Evolutionary conservation across 2,329 filamentous ascomycete genomes (phyloP).

Genomic region (Amauroascus niger): DNA sequence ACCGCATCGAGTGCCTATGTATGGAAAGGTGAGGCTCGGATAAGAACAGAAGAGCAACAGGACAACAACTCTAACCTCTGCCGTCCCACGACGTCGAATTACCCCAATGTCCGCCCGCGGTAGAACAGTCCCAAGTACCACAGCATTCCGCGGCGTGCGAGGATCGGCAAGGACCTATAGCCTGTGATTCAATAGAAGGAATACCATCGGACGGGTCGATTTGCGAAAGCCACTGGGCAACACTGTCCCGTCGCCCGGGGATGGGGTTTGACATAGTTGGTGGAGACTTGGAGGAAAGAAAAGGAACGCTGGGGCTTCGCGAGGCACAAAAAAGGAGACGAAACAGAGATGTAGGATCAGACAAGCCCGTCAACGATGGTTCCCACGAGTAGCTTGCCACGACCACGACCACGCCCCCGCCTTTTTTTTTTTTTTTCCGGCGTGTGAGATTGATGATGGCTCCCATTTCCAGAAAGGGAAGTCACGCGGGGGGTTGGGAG

Average conservation of each 20-base stretch:
- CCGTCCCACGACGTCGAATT: neutral
- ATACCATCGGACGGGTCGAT: constrained; percentile 14
- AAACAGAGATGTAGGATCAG: neutral
- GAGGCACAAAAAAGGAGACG: neutral
- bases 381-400: no score
- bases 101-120: neutral
- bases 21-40: neutral
- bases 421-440: no score
- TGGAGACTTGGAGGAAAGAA: neutral
- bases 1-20: no score
- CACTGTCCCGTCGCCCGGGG: neutral
- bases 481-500: neutral
- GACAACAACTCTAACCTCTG: neutral
- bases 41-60: neutral
- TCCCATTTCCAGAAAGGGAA: neutral
- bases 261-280: neutral
- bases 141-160: neutral
- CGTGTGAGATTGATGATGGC: neutral
- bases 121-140: neutral
- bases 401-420: no score
- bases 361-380: neutral
- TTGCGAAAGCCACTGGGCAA: constrained; percentile 8
- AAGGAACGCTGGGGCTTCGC: neutral
- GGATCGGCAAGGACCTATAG: neutral
- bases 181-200: neutral